Evolutionary conservation across 495 filamentous ascomycete genomes (phyloP), one percentile per base, ranked within the genome.

Genomic region (Sordaria brevicollis): DNA sequence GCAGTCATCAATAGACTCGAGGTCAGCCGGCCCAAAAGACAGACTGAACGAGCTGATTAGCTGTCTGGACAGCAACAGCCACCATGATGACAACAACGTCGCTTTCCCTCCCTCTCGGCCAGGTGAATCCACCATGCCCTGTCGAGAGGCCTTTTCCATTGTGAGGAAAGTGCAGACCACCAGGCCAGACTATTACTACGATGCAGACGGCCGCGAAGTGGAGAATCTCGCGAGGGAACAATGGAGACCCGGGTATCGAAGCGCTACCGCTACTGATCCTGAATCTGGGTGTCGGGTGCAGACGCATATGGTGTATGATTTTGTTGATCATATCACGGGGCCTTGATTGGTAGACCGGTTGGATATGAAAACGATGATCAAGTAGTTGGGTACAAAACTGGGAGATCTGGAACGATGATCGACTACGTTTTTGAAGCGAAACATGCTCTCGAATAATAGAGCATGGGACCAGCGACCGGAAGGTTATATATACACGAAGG

Each of bases 71-170:
- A 21, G 39, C n/a, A 36, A 31, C 8, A 9, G 38, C 8, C 31
- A 72, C 10, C 37, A 74, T 10, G 54, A 57, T 0, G 49, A 66
- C 17, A 62, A 68, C 37, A 71, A 74, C 33, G 67, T 67, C 15
- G 65, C 68, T 15, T 65, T 76, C 1, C 76, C 76, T 0, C 35
- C 73, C 0, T 70, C 76, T 8, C 36, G 31, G 15, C 67, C 66
- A 0, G 76, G 73, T 25, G 76, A 78, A 65, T 78, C 76, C 9
- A 78, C 76, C 1, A 78, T 78, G 5, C 39, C 69, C 5, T 78
- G 76, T 39, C 71, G 74, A 8, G 74, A 76, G 0, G 76, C 76
- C 1, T 78, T 70, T 43, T 31, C 65, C 0, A 78, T 76, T 10
- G 69, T 77, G 13, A 70, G 35, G 39, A 67, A 76, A 25, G 15